A percentile compares a stretch with the other conserved stretches of the same genome.
These are phyloP conservation scores for Russula griseocarnosa DNA, from an alignment of 768 basidiomycete genomes.

Conservation along the genomic window DNA sequence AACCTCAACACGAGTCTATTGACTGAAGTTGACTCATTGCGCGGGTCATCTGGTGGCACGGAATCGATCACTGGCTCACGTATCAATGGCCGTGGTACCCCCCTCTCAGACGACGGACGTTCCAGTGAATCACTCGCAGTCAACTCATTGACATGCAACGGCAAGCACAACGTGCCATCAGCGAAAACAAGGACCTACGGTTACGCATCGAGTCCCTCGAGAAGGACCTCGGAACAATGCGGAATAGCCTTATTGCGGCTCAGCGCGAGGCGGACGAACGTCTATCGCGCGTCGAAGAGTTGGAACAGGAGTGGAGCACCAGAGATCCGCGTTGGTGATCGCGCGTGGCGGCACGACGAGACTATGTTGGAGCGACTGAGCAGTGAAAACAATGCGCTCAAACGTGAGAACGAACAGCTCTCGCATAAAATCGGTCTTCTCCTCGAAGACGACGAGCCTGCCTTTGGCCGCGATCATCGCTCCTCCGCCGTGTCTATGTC, in stretches of 20 bases:
- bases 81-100: constrained; percentile 74
- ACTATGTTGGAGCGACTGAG: constrained; percentile 76
- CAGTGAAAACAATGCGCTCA: constrained; percentile 72
- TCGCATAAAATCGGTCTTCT: constrained; percentile 89
- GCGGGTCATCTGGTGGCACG: constrained; percentile 51
- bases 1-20: constrained; percentile 73
- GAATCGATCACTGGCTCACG: constrained; percentile 49
- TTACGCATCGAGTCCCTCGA: constrained; percentile 69
- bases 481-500: constrained; percentile 53
- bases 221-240: constrained; percentile 66
- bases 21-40: constrained; percentile 69
- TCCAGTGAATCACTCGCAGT: constrained; percentile 54
- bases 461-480: constrained; percentile 57
- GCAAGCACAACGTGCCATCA: constrained; percentile 63
- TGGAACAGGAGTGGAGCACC: constrained; percentile 76
- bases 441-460: constrained; percentile 78
- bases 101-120: constrained; percentile 64
- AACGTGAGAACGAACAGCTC: constrained; percentile 82
- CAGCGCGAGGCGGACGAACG: constrained; percentile 80
- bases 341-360: constrained; percentile 73
- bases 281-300: constrained; percentile 67
- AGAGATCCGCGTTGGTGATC: constrained; percentile 67
- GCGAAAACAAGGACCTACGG: constrained; percentile 74
- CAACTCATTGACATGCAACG: constrained; percentile 78
- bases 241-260: constrained; percentile 63